phyloP scores from a whole-genome alignment of 805 yeast genomes.

The Monosporozyma yasuniensis region DNA sequence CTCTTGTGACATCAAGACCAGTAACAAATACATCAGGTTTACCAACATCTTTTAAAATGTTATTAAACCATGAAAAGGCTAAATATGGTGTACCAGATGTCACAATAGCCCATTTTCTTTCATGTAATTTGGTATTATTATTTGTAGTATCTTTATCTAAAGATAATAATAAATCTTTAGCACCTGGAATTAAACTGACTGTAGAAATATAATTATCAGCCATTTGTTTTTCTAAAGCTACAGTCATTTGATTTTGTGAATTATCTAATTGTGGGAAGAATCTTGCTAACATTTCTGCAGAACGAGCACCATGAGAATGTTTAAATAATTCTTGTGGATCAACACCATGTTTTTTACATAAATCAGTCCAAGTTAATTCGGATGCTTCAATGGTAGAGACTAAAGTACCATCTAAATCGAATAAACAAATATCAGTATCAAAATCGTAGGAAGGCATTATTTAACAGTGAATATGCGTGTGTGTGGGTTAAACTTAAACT shows the following conservation, averaged over 20 bases:
- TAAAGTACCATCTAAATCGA: constrained; percentile 77
- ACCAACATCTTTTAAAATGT: constrained; percentile 41
- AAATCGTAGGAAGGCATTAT: neutral
- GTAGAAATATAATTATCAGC: constrained; percentile 56
- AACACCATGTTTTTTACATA: constrained; percentile 47
- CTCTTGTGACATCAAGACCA: constrained; percentile 60
- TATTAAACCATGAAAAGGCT: constrained; percentile 64
- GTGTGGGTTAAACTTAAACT: neutral
- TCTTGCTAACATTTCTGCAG: constrained; percentile 56
- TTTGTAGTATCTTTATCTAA: constrained; percentile 33
- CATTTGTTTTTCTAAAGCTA: constrained; percentile 53
- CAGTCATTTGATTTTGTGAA: constrained; percentile 39
- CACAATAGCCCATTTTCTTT: constrained; percentile 68
- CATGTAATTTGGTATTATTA: constrained; percentile 9
- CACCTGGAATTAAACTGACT: constrained; percentile 65
- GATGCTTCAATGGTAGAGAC: constrained; percentile 71
- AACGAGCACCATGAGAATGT: constrained; percentile 68
- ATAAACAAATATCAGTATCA: constrained; percentile 32
- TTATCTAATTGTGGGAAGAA: constrained; percentile 63
- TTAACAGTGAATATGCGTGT: neutral
- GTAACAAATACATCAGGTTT: constrained; percentile 70
- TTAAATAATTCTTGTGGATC: constrained; percentile 55
- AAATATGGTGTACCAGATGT: constrained; percentile 68
- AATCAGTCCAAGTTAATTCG: constrained; percentile 62
- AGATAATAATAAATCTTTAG: constrained; percentile 44